Evolutionary conservation across 2,329 filamentous ascomycete genomes (phyloP).

Genomic region (Neofusicoccum kwambonambiense): DNA sequence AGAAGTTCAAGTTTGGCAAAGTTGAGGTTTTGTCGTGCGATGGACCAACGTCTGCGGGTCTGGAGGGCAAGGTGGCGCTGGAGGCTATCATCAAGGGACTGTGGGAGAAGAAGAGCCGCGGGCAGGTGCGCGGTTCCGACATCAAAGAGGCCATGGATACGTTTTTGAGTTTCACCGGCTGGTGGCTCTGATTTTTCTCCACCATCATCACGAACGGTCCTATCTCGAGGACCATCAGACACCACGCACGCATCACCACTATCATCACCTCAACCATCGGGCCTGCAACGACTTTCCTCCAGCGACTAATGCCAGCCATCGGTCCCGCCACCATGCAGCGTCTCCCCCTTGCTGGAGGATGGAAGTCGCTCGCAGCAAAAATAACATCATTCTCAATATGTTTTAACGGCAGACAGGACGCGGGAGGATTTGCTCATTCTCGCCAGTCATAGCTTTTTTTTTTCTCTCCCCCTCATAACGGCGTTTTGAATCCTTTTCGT

Average conservation of each 20-base stretch:
- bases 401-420: background rate
- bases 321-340: background rate
- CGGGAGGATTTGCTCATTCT: background rate
- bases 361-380: background rate
- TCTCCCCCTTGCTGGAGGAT: background rate
- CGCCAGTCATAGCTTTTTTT: background rate
- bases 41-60: constrained; percentile 31
- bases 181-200: constrained; percentile 14
- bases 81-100: constrained; percentile 27
- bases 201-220: too few species aligned
- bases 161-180: constrained; percentile 34
- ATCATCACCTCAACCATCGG: background rate
- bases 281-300: background rate
- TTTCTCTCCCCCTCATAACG: background rate
- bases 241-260: background rate
- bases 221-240: background rate
- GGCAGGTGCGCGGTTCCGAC: constrained; percentile 33
- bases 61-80: constrained; percentile 27
- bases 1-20: constrained; percentile 32
- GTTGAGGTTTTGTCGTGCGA: constrained; percentile 36
- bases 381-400: background rate
- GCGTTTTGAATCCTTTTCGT: background rate
- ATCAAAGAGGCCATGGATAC: constrained; percentile 35
- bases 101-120: constrained; percentile 34
- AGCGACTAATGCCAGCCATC: background rate